Evolutionary conservation across 352 stramenopile species (phyloP), one percentile per base, ranked within the genome.

Genomic region (Globisporangium okanoganense): DNA sequence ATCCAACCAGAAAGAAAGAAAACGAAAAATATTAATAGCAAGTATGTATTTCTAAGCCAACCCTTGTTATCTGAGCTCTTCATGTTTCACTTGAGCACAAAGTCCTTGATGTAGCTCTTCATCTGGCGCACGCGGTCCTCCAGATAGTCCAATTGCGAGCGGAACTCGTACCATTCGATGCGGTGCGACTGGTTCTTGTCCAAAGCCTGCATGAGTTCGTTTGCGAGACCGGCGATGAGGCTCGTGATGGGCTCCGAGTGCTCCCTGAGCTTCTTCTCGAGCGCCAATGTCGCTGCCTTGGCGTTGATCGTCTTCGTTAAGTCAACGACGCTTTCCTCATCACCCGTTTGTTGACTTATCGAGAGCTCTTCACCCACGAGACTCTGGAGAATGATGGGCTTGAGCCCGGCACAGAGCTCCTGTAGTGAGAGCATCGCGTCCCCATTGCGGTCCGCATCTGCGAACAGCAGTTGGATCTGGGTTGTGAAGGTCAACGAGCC

Each of bases 111-210:
- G 58, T 85, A 89, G 5, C 29, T 27, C 52, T 88, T 88, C 44
- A 71, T 80, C 50, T 88, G 50, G 16, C 62, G 49, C 36, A 92
- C 68, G 22, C 77, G 74, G 7, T 71, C 64, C 16, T 92, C 77
- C 22, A 92, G 64, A 52, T 80, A 88, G 56, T 88, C 82, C 29
- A 92, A 62, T n/a, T 90, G 72, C 53, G 80, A 75, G 6, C 79
- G 81, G 52, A 90, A 92, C 55, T 92, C 79, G 58, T 79, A 86
- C 79, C 82, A 92, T 59, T 92, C 79, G 58, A 92, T 84, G 24
- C 69, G 67, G 20, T 73, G 65, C 55, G 70, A 84, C 27, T 82
- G 61, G 65, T 88, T 87, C 50, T 68, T 75, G 62, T 87, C 82
- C 3, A 92, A 43, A 29, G 71, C 70, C 18, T 65, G 38, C 75